Evolutionary conservation across 106 monocot genomes (phyloP).

Genomic region (Xerophyta viscosa): DNA sequence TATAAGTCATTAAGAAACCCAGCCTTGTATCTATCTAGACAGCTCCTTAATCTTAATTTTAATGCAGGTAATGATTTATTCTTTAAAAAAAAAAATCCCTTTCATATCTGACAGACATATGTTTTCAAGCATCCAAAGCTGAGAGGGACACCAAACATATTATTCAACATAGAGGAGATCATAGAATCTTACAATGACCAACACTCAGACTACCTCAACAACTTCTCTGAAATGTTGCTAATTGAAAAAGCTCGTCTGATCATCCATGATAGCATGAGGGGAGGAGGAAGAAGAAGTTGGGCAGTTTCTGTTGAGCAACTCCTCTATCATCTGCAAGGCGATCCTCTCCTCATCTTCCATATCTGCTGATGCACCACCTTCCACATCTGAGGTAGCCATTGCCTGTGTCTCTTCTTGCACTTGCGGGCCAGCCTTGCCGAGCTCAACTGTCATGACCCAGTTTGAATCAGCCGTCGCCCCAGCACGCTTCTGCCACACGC

Average conservation of each 20-base stretch:
- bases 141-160: no score
- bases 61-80: no score
- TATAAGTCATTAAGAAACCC: no score
- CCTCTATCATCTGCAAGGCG: conserved; percentile 78
- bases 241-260: conserved; percentile 2
- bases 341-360: conserved; percentile 62
- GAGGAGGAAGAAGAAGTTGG: conserved; percentile 9
- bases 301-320: conserved; percentile 55
- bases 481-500: conserved; percentile 96
- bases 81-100: no score
- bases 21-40: no score
- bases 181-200: no score
- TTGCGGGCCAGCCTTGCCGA: conserved; percentile 21
- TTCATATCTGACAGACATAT: no score
- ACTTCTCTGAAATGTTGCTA: not conserved
- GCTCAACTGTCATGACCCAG: conserved; percentile 94
- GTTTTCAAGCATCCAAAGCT: no score
- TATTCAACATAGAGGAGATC: no score
- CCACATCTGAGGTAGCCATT: no score
- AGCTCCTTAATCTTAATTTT: no score
- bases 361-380: not conserved
- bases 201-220: not conserved
- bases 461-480: conserved; percentile 68
- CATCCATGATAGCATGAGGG: not conserved
- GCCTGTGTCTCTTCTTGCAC: not conserved